Base-by-base conservation (phyloP, 1,139 yeast species). In the Chernovozyma aurita region DNA sequence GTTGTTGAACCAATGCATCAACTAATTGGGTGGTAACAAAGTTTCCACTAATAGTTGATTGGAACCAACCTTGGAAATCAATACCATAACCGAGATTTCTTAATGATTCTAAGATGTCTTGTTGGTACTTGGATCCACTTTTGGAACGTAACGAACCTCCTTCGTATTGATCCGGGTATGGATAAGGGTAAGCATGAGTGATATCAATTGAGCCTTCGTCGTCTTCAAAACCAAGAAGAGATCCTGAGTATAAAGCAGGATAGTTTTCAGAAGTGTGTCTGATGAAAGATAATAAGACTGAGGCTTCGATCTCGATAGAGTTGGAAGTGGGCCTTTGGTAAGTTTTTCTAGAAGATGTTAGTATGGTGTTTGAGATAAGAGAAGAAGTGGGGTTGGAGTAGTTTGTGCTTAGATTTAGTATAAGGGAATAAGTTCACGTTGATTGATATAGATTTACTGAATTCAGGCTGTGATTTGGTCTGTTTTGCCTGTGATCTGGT, bases 21-120 rank as follows among this genome's bases (percentile, higher is more conserved):
- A 84, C 72, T 41, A 81, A 67, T 42, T 76, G 74, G 42, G 77
- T 77, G 43, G 81, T 79, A 49, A 80, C 76, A 55, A 80, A 80
- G 53, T 76, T 78, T 35, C 95, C 95, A 31, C 84, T 73, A 37
- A 71, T 56, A 25, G 88, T 73, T 34, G 85, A 72, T 53, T 85
- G 78, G 63, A 84, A 87, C 90, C 90, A 87, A 26, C 96, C 96
- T 47, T 82, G 77, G 46, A 81, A 73, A 55, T 81, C 86, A 35
- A 80, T 71, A 33, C 90, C 94, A 43, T 77, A 71, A 34, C 83
- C 84, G 45, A 80, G 76, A 41, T 70, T 73, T 50, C 73, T 77
- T 47, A 85, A 72, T 42, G 76, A 74, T 36, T 75, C 75, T 46
- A 82, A 67, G 52, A 84, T 70, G 37, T 84, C 90, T 42, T 75